Evolutionary conservation across 805 yeast genomes (phyloP).

Genomic region (Peterozyma toletana): DNA sequence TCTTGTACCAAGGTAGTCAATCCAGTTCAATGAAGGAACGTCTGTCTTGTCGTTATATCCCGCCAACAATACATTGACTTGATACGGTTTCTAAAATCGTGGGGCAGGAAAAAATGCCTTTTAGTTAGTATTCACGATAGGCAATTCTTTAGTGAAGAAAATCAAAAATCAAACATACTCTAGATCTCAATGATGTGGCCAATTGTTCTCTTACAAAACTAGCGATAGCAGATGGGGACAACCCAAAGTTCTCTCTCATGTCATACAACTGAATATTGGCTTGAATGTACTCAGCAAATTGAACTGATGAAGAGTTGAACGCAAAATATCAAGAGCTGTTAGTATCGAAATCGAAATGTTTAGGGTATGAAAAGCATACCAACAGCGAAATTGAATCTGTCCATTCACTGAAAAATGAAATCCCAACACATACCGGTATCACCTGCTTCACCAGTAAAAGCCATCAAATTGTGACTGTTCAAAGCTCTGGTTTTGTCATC

Average conservation of each 20-base stretch:
- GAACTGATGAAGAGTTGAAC: slow-evolving; percentile 29
- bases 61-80: slow-evolving; percentile 84
- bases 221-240: slow-evolving; percentile 81
- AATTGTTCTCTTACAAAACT: slow-evolving; percentile 82
- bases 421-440: slow-evolving; percentile 50
- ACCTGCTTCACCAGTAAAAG: slow-evolving; percentile 93
- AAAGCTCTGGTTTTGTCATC: slow-evolving; percentile 78
- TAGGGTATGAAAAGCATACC: background rate
- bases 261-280: slow-evolving; percentile 86
- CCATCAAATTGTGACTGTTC: slow-evolving; percentile 73
- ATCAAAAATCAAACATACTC: slow-evolving; percentile 32
- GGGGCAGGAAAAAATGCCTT: background rate
- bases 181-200: slow-evolving; percentile 83
- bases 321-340: background rate
- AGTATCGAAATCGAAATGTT: background rate
- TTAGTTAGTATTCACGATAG: no score
- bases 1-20: slow-evolving; percentile 90
- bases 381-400: background rate
- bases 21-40: slow-evolving; percentile 71
- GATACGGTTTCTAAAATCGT: slow-evolving; percentile 67
- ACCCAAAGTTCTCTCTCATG: slow-evolving; percentile 77
- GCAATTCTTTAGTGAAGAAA: no score
- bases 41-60: slow-evolving; percentile 62
- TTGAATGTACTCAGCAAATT: slow-evolving; percentile 90
- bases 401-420: background rate